Percentiles rank a stretch among this genome's conserved stretches.
Evolutionary conservation across 1,284 basidiomycete genomes (phyloP).

Genomic region (Moesziomyces antarcticus): DNA sequence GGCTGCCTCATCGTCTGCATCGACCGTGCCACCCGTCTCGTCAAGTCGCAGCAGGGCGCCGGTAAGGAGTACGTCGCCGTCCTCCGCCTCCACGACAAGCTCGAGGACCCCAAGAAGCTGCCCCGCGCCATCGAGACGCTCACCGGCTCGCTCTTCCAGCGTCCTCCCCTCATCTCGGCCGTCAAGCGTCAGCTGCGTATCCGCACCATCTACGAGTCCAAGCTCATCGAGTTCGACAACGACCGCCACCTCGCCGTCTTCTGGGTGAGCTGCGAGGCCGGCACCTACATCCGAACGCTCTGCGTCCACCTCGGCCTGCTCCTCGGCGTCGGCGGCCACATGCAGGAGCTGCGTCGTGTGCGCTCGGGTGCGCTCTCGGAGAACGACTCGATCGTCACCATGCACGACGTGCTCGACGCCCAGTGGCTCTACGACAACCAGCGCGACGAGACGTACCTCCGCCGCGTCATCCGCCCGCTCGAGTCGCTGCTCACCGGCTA

Average conservation of each 20-base stretch:
- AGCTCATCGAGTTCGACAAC: slow-evolving; percentile 96
- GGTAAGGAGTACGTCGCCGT: slow-evolving; percentile 99
- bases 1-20: slow-evolving; percentile 99
- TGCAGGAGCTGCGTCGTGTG: slow-evolving; percentile 97
- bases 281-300: slow-evolving; percentile 97
- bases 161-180: slow-evolving; percentile 97
- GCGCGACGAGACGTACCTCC: slow-evolving; percentile 97
- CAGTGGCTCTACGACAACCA: slow-evolving; percentile 99
- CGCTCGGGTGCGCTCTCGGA: slow-evolving; percentile 95
- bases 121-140: slow-evolving; percentile 94
- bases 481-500: slow-evolving; percentile 94
- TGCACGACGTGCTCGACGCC: slow-evolving; percentile 99
- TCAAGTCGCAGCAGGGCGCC: slow-evolving; percentile 97
- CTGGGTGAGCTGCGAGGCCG: slow-evolving; percentile 98
- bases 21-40: slow-evolving; percentile 98
- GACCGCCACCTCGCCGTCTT: slow-evolving; percentile 96
- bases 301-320: slow-evolving; percentile 96
- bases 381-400: slow-evolving; percentile 98
- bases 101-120: slow-evolving; percentile 84
- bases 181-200: slow-evolving; percentile 98
- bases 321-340: slow-evolving; percentile 96
- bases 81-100: slow-evolving; percentile 85
- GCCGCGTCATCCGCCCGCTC: slow-evolving; percentile 91
- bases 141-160: slow-evolving; percentile 98
- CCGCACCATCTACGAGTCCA: slow-evolving; percentile 96